phyloP scores from a whole-genome alignment of 129 eudicot genomes.

The Tagetes patula region DNA sequence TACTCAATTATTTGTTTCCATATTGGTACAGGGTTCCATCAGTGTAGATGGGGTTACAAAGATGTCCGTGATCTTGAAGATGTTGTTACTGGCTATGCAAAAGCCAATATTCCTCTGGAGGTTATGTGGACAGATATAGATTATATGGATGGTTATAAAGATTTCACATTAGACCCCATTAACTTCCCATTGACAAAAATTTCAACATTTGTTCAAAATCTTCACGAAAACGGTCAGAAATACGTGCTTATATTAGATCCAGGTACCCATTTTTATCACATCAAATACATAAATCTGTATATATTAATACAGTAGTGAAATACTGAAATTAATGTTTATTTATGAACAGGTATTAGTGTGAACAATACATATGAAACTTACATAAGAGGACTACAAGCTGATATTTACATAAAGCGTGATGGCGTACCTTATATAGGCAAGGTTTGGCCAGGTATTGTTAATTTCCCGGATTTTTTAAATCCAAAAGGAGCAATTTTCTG shows the following conservation, averaged over 20 bases:
- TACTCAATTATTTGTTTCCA: background rate
- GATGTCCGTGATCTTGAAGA: constrained; percentile 53
- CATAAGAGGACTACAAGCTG: constrained; percentile 69
- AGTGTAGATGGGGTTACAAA: constrained; percentile 73
- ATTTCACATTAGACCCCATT: constrained; percentile 82
- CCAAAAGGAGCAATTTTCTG: constrained; percentile 56
- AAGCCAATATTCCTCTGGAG: constrained; percentile 72
- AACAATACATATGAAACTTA: constrained; percentile 62
- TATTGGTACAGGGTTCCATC: constrained; percentile 71
- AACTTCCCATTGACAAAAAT: constrained; percentile 56
- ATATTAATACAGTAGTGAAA: too few relatives aligned
- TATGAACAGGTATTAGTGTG: constrained; percentile 54
- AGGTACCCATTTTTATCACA: constrained; percentile 37
- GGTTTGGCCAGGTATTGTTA: constrained; percentile 86
- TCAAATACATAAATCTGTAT: too few relatives aligned
- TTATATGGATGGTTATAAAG: constrained; percentile 86
- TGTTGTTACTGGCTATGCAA: constrained; percentile 68
- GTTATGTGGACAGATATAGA: constrained; percentile 95
- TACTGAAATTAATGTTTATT: background rate
- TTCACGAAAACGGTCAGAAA: constrained; percentile 70
- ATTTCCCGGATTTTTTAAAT: constrained; percentile 78
- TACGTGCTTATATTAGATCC: constrained; percentile 84
- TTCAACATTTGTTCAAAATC: constrained; percentile 46
- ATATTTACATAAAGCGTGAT: constrained; percentile 67
- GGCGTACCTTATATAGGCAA: constrained; percentile 64